Evolutionary conservation across 306 rosid species (phyloP).

Genomic region (Pyrus betulifolia): DNA sequence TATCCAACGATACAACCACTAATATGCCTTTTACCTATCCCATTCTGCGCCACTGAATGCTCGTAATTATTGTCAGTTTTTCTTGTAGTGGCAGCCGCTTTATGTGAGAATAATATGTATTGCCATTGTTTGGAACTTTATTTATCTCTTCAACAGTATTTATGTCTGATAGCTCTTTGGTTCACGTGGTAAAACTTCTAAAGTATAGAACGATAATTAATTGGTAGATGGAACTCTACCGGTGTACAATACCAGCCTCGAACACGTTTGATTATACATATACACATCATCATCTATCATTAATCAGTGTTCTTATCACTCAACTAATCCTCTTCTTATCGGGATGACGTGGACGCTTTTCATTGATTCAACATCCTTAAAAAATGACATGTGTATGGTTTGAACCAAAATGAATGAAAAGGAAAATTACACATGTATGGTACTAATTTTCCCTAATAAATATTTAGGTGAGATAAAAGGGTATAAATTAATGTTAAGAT

Average conservation of each 20-base stretch:
- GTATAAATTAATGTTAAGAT: background rate
- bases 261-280: background rate
- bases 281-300: background rate
- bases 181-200: background rate
- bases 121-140: too few species aligned
- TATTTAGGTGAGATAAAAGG: too few species aligned
- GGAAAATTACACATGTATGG: conserved; percentile 1
- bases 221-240: background rate
- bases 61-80: too few species aligned
- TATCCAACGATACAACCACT: too few species aligned
- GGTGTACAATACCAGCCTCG: background rate
- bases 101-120: too few species aligned
- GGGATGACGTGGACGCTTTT: conserved; percentile 4
- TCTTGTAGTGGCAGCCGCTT: too few species aligned
- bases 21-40: too few species aligned
- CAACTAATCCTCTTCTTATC: background rate
- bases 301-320: background rate
- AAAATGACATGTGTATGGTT: conserved; percentile 47
- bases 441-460: background rate
- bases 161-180: background rate
- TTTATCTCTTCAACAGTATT: too few species aligned
- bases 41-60: too few species aligned
- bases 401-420: conserved; percentile 12
- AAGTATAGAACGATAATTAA: background rate
- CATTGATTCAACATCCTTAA: background rate